These are phyloP conservation scores for Creolimax fragrantissima DNA, from an alignment of 78 protist species.

Conservation along the genomic window DNA sequence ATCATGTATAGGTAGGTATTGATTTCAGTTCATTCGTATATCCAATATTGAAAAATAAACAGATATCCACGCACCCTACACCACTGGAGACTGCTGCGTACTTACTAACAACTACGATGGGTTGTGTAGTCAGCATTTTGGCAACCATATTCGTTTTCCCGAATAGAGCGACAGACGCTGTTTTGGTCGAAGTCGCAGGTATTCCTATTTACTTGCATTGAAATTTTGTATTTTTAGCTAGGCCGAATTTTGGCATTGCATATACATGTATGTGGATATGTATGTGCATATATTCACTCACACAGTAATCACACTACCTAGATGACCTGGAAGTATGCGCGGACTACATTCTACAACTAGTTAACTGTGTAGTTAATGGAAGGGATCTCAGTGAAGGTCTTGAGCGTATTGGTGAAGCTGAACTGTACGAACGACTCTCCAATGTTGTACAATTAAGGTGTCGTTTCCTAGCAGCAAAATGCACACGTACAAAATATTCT, in stretches of 20 bases:
- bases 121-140: background rate
- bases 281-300: background rate
- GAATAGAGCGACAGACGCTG: background rate
- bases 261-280: background rate
- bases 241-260: background rate
- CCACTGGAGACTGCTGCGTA: background rate
- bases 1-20: background rate
- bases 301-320: background rate
- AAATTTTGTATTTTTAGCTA: background rate
- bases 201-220: too few species aligned
- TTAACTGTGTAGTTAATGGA: background rate
- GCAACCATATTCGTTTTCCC: background rate
- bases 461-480: too few species aligned
- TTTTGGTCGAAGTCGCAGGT: background rate
- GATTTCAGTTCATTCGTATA: background rate
- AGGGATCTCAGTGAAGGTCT: background rate
- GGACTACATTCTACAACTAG: background rate
- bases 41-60: background rate
- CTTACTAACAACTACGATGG: background rate
- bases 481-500: too few species aligned
- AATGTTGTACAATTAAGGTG: background rate
- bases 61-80: background rate
- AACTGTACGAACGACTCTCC: background rate
- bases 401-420: background rate
- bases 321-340: background rate